Percentiles rank a stretch among this genome's conserved stretches.
phyloP scores from a whole-genome alignment of 2,329 filamentous ascomycete species.

The Talaromyces sp. region DNA sequence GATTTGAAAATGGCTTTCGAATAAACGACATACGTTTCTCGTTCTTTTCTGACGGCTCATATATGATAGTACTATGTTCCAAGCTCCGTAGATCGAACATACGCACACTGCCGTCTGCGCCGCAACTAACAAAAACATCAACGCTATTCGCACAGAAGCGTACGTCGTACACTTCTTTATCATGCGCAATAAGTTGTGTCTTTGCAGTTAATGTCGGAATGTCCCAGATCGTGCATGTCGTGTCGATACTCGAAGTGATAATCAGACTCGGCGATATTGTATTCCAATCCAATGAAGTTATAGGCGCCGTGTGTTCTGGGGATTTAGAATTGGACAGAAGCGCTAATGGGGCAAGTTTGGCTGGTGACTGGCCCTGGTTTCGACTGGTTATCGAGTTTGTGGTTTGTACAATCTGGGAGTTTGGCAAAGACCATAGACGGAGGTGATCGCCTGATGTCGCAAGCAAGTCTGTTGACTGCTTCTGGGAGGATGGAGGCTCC shows the following conservation, averaged over 20 bases:
- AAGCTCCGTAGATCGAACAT: constrained; percentile 98
- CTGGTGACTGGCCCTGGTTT: constrained; percentile 59
- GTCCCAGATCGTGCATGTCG: constrained; percentile 99
- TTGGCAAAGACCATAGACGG: constrained; percentile 83
- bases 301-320: constrained; percentile 91
- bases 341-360: constrained; percentile 86
- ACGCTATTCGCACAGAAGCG: constrained; percentile 96
- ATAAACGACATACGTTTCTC: constrained; percentile 51
- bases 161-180: constrained; percentile 98
- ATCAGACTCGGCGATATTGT: constrained; percentile 94
- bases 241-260: constrained; percentile 98
- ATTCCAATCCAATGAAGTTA: constrained; percentile 98
- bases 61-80: constrained; percentile 98
- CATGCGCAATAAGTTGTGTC: constrained; percentile 95
- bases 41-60: constrained; percentile 88
- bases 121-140: constrained; percentile 98
- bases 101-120: constrained; percentile 91
- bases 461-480: constrained; percentile 89
- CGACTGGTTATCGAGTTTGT: constrained; percentile 61
- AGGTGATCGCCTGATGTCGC: constrained; percentile 94
- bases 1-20: background rate
- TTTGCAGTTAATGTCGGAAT: constrained; percentile 97
- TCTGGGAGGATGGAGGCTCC: constrained; percentile 92
- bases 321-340: constrained; percentile 97
- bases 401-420: constrained; percentile 53